These are phyloP conservation scores for Crassisporium funariophilum DNA, from an alignment of 768 basidiomycete species.

Conservation along the genomic window DNA sequence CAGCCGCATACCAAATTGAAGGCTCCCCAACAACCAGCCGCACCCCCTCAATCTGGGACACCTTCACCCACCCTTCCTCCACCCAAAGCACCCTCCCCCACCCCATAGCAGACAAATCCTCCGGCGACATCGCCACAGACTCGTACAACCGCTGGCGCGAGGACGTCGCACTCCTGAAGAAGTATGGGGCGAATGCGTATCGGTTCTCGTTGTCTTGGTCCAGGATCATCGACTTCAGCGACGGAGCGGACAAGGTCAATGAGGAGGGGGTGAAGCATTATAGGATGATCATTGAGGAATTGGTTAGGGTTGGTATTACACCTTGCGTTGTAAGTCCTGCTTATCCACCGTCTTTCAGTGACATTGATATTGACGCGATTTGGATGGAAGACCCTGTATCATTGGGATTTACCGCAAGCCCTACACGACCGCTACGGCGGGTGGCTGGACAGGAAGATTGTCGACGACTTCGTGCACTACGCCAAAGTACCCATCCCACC, in stretches of 20 bases:
- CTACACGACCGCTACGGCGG: slow-evolving; percentile 75
- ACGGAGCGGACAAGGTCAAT: slow-evolving; percentile 64
- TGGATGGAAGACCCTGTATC: slow-evolving; percentile 59
- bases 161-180: slow-evolving; percentile 61
- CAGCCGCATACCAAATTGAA: slow-evolving; percentile 76
- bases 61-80: slow-evolving; percentile 51
- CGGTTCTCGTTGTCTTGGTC: slow-evolving; percentile 78
- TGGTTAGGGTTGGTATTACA: slow-evolving; percentile 58
- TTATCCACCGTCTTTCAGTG: slow-evolving; percentile 19
- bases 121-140: slow-evolving; percentile 70
- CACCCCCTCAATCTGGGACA: slow-evolving; percentile 74
- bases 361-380: no score
- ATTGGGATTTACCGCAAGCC: slow-evolving; percentile 78
- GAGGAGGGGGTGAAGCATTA: slow-evolving; percentile 68
- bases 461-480: slow-evolving; percentile 65
- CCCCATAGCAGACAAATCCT: slow-evolving; percentile 59
- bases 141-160: slow-evolving; percentile 68
- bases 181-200: slow-evolving; percentile 70
- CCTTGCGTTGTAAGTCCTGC: slow-evolving; percentile 55
- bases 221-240: slow-evolving; percentile 60
- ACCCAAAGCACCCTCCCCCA: slow-evolving; percentile 40
- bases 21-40: slow-evolving; percentile 61
- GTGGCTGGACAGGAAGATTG: slow-evolving; percentile 69
- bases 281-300: slow-evolving; percentile 63
- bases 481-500: slow-evolving; percentile 40